Base-by-base conservation (phyloP, 306 rosid species). In the Amphicarpaea edgeworthii region DNA sequence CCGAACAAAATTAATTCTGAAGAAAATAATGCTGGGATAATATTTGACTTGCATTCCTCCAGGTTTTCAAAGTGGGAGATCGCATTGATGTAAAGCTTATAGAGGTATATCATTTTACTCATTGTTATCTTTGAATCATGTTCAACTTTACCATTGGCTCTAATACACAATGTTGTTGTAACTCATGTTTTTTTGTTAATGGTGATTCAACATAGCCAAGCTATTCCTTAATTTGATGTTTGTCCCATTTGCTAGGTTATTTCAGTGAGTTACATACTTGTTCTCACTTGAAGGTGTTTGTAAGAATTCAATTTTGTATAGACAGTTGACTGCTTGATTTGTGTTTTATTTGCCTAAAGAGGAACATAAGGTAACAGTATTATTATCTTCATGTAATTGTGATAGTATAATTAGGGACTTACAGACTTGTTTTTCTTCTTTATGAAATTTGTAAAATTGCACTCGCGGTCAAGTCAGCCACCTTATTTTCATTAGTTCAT, bases 41-140 rank as follows among this genome's bases (percentile, higher is more conserved):
- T 58, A 50, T 58, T 38, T 69, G 71, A 65, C 32, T 67, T 86
- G 37, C 46, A 64, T 49, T 88, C 45, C 66, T 67, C n/a, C 89
- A 95, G 97, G 98, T 78, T 79, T 81, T 88, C 87, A 89, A 90
- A 84, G 93, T 89, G 59, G 98, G 98, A 77, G 97, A 95, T 57
- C 86, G 72, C 32, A 53, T 95, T 40, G 98, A 95, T 84, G 98
- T 95, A 66, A 95, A 95, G 87, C 97, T 95, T 82, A 86, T 84
- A 79, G 97, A 95, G 98, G 98, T 95, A 86, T 53, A 79, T 20
- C 50, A 68, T 66, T 67, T 65, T 70, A 41, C 55, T 5, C 23
- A 19, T 66, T 58, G 63, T 70, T 10, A 40, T 14, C 59, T 74
- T 53, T 32, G 1, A 71, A 17, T 70, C 28, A 57, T 30, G 66